Evolutionary conservation across 2,329 filamentous ascomycete genomes (phyloP).

Genomic region (Sporothrix humicola): DNA sequence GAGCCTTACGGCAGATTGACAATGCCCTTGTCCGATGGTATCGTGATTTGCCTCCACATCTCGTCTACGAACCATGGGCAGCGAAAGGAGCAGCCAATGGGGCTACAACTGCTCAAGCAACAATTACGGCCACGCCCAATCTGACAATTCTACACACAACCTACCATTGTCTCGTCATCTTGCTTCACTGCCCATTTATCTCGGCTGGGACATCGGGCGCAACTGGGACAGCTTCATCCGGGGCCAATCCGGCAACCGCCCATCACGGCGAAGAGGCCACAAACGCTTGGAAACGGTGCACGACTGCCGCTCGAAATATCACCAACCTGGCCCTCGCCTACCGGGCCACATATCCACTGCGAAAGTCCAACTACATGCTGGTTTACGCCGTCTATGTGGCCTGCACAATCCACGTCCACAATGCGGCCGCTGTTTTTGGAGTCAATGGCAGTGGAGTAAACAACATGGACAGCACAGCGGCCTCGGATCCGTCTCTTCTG

Average conservation of each 20-base stretch:
- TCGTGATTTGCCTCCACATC: conserved; percentile 28
- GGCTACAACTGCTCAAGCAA: not conserved
- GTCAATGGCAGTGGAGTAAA: conserved; percentile 27
- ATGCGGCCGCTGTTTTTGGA: conserved; percentile 43
- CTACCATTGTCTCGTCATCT: conserved; percentile 52
- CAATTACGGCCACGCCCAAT: conserved; percentile 31
- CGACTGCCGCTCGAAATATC: conserved; percentile 47
- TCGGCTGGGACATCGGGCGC: not conserved
- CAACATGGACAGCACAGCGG: conserved; percentile 28
- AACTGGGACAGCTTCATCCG: not conserved
- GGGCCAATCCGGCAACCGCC: conserved; percentile 19
- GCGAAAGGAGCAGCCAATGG: not conserved
- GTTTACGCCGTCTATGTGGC: conserved; percentile 49
- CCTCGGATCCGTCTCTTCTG: conserved; percentile 27
- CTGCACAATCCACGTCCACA: conserved; percentile 50
- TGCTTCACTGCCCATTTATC: conserved; percentile 52
- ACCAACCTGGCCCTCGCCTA: conserved; percentile 45
- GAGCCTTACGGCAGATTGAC: conserved; percentile 21
- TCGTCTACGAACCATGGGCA: conserved; percentile 31
- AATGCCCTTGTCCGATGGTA: conserved; percentile 31
- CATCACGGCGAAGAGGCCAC: conserved; percentile 7
- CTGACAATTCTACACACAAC: conserved; percentile 38
- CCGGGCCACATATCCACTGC: conserved; percentile 43
- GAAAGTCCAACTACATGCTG: conserved; percentile 47
- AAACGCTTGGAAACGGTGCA: conserved; percentile 43